Evolutionary conservation across 2,329 filamentous ascomycete genomes (phyloP), one percentile per base, ranked within the genome.

Genomic region (Neoscytalidium dimidiatum): DNA sequence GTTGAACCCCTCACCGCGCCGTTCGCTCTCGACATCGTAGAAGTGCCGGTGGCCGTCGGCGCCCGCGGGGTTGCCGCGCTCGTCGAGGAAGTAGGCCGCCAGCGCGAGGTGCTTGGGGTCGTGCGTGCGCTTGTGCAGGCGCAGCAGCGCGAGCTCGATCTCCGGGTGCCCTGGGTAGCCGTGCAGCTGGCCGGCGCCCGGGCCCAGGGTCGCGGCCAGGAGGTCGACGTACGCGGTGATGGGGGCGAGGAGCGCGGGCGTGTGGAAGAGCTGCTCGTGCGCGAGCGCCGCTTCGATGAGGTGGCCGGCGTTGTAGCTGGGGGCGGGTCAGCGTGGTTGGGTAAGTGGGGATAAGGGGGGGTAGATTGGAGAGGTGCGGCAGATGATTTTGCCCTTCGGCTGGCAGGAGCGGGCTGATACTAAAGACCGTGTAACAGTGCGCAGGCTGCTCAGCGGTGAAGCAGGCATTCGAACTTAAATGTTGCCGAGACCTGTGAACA

Each of bases 131-230:
- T 79, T 72, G 61, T 81, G 80, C 3, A 85, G 73, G 14, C 83
- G 72, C 3, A 85, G 69, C 7, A 85, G 72, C 6, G 82, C 80
- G 9, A 85, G 73, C 65, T 85, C 83, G 46, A 85, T 83, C 70
- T 85, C 83, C 0, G 85, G 84, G 69, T 88, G 86, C 0, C 86
- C 86, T 1, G 86, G 86, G 69, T 89, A 89, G 4, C 85, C 87
- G 62, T 84, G 84, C 19, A 79, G 77, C 69, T 88, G 83, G 6
- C 73, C 74, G 3, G 80, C 68, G 1, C 74, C 79, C 0, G 83
- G 80, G 0, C 86, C 86, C 69, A 89, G 87, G 0, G 77, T 80
- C 3, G 75, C 73, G 64, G 75, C 78, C 2, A 89, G 79, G 4
- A 86, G 78, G 66, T 81, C 74, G 19, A 88, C 81, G 67, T 88